A percentile compares a stretch with the other conserved stretches of the same genome.
Conservation (phyloP, 345 rosid species). For the Linum lewisii region DNA sequence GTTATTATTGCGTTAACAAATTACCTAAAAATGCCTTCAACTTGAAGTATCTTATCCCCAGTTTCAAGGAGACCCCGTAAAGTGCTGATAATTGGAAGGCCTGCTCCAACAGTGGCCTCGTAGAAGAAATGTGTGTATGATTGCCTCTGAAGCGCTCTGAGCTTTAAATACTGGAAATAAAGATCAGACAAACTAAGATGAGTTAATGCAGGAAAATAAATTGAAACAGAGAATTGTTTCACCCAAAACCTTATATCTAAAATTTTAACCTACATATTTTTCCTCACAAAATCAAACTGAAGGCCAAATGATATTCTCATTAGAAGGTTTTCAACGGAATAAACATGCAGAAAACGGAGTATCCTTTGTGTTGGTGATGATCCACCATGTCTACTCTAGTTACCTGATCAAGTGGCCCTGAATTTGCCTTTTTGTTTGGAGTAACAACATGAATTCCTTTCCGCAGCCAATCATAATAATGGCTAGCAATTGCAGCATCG, state of each 20-base stretch:
- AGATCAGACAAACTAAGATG: constrained; percentile 7
- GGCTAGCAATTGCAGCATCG: constrained; percentile 62
- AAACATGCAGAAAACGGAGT: too few relatives aligned
- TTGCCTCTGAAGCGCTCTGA: constrained; percentile 92
- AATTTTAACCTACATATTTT: too few relatives aligned
- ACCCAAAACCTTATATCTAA: too few relatives aligned
- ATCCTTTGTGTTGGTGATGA: too few relatives aligned
- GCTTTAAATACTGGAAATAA: constrained; percentile 56
- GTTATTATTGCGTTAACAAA: not conserved
- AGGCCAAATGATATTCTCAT: too few relatives aligned
- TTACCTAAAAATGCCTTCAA: constrained; percentile 95
- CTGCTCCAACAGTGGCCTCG: constrained; percentile 99
- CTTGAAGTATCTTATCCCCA: constrained; percentile 74
- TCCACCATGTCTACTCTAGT: not conserved
- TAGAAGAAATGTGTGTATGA: constrained; percentile 97
- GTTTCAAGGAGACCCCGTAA: constrained; percentile 95
- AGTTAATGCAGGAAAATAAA: too few relatives aligned
- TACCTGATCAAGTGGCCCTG: constrained; percentile 98
- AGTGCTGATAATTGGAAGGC: constrained; percentile 96
- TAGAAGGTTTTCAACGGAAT: too few relatives aligned
- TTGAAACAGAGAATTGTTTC: not conserved
- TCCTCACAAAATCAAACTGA: too few relatives aligned
- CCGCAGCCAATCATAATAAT: constrained; percentile 81
- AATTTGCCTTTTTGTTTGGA: constrained; percentile 94
- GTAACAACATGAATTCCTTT: constrained; percentile 93